Evolutionary conservation across 1,284 basidiomycete genomes (phyloP), one percentile per base, ranked within the genome.

Genomic region (Irpex sp.): DNA sequence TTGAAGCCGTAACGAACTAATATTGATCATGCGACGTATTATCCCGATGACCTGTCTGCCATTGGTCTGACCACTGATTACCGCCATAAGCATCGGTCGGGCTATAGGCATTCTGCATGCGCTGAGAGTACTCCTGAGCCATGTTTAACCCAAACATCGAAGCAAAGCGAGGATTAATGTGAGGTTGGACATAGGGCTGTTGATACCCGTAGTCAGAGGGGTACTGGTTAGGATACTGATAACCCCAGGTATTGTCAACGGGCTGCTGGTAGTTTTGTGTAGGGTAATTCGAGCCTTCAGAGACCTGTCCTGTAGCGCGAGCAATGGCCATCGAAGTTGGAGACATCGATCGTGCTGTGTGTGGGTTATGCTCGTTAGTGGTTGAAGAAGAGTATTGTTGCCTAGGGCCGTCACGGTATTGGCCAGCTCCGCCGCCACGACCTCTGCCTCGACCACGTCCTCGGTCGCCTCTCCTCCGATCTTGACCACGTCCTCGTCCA

Each of bases 91-190:
- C 54, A 31, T 15, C 21, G 17, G 51, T 51, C 36, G 59, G 61
- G 9, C 13, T 50, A 51, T 66, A 55, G 13, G 53, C 53, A 36
- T 55, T 56, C 50, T 55, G 53, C 53, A 33, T 13, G 19, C 35
- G 53, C 53, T 55, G 53, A 8, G 53, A 26, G 31, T 17, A 55
- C 11, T 13, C 50, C 21, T 70, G 68, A 13, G 64, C 70, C 21
- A 76, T 63, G 63, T 79, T 77, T 59, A 85, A 71, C 26, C 83
- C 86, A 67, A 88, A 84, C 37, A 76, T 74, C 55, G 82, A 81
- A 31, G 79, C 80, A 73, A 93, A 93, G 11, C 86, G 81, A 11
- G 91, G 91, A 71, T 92, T 92, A 67, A 92, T 90, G 70, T 93
- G 90, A n/a, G 91, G 90, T 67, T 91, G 90, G 17, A 92, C 79